A percentile compares a stretch with the other conserved stretches of the same genome.
Evolutionary conservation across 1,284 basidiomycete genomes (phyloP).

Genomic region (Xerocomus minutiporus): DNA sequence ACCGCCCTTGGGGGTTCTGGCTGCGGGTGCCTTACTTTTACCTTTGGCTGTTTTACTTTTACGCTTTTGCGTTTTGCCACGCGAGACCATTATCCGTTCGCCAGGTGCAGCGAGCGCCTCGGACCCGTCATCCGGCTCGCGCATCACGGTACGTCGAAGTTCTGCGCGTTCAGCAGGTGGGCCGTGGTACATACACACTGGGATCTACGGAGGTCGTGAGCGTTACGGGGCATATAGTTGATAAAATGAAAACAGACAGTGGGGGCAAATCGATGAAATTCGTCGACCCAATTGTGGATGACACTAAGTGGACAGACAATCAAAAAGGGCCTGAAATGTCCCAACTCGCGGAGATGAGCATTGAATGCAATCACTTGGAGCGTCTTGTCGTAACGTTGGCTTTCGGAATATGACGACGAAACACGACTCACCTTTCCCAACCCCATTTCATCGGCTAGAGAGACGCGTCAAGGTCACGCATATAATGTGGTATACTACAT

Average conservation of each 20-base stretch:
- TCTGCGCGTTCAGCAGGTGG: slow-evolving; percentile 71
- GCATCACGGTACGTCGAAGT: slow-evolving; percentile 60
- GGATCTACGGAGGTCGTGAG: slow-evolving; percentile 52
- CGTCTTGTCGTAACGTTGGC: slow-evolving; percentile 49
- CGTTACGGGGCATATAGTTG: neutral
- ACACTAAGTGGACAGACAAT: slow-evolving; percentile 91
- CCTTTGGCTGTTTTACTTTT: slow-evolving; percentile 10
- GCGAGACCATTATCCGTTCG: slow-evolving; percentile 20
- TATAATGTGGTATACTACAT: slow-evolving; percentile 22
- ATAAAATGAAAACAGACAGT: slow-evolving; percentile 40
- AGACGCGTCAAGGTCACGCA: neutral
- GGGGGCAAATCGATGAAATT: slow-evolving; percentile 84
- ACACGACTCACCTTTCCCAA: slow-evolving; percentile 65
- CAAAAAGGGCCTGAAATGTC: slow-evolving; percentile 77
- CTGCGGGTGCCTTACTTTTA: neutral
- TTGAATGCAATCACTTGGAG: slow-evolving; percentile 92
- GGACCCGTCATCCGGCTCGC: slow-evolving; percentile 27
- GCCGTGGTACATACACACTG: slow-evolving; percentile 89
- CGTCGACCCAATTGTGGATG: slow-evolving; percentile 86
- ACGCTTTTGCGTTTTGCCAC: slow-evolving; percentile 8
- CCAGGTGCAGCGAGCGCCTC: slow-evolving; percentile 22
- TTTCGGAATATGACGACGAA: neutral
- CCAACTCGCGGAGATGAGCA: slow-evolving; percentile 78
- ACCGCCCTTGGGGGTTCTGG: slow-evolving; percentile 6
- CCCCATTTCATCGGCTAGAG: slow-evolving; percentile 87